These are phyloP conservation scores for Hanseniaspora lachancei DNA, from an alignment of 805 yeast species.

Conservation along the genomic window DNA sequence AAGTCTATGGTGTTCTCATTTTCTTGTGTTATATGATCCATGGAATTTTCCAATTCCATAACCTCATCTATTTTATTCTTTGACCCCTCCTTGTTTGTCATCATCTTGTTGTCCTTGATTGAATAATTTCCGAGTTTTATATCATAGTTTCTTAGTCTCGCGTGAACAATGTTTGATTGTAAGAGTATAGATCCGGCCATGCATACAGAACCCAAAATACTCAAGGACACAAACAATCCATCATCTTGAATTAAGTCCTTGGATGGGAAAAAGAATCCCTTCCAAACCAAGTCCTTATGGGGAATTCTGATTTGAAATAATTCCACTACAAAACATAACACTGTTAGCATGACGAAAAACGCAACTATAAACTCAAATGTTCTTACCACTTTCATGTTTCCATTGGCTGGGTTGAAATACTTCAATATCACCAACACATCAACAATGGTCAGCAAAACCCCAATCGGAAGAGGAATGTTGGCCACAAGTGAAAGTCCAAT, in stretches of 20 bases:
- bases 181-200: constrained; percentile 85
- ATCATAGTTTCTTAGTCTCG: constrained; percentile 68
- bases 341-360: constrained; percentile 56
- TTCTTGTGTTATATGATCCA: constrained; percentile 11
- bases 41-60: constrained; percentile 21
- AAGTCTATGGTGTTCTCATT: constrained; percentile 29
- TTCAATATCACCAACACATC: constrained; percentile 69
- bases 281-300: constrained; percentile 37
- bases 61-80: neutral
- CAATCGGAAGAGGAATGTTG: constrained; percentile 56
- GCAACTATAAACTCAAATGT: constrained; percentile 68
- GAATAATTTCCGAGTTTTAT: constrained; percentile 47
- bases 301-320: constrained; percentile 46
- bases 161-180: constrained; percentile 80
- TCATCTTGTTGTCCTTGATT: neutral
- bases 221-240: constrained; percentile 65
- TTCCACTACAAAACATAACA: constrained; percentile 61
- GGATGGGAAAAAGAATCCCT: constrained; percentile 58
- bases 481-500: constrained; percentile 68
- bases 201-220: constrained; percentile 84
- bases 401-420: constrained; percentile 65
- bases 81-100: neutral
- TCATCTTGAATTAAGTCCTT: constrained; percentile 44
- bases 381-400: constrained; percentile 61
- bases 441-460: constrained; percentile 65